Evolutionary conservation across 495 filamentous ascomycete species (phyloP).

Genomic region (Endocarpon pusillum): DNA sequence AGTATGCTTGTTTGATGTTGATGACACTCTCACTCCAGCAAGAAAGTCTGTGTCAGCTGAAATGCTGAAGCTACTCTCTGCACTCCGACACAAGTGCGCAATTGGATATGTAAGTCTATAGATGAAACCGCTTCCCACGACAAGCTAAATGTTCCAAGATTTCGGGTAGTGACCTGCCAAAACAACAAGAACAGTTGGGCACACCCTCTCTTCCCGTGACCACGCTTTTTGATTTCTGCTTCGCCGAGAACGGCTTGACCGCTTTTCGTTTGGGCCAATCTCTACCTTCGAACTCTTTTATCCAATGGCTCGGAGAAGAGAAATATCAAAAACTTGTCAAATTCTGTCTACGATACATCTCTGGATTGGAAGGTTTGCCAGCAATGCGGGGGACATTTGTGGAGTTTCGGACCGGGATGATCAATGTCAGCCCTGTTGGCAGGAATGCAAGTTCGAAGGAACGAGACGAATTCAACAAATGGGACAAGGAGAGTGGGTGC

Average conservation of each 20-base stretch:
- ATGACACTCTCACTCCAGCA: conserved; percentile 68
- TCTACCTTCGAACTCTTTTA: conserved; percentile 66
- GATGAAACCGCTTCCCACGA: too few species aligned
- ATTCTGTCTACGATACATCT: conserved; percentile 78
- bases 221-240: conserved; percentile 85
- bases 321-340: conserved; percentile 77
- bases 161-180: conserved; percentile 71
- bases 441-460: conserved; percentile 72
- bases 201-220: conserved; percentile 43
- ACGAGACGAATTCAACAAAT: conserved; percentile 59
- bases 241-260: conserved; percentile 85
- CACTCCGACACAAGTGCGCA: conserved; percentile 70
- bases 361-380: conserved; percentile 49
- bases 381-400: conserved; percentile 91
- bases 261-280: conserved; percentile 65
- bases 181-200: conserved; percentile 94
- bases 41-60: conserved; percentile 56
- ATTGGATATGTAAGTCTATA: conserved; percentile 65
- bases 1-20: conserved; percentile 85
- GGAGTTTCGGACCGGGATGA: conserved; percentile 93
- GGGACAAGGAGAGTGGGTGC: conserved; percentile 59
- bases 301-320: conserved; percentile 80
- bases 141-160: too few species aligned
- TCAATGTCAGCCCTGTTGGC: conserved; percentile 87
- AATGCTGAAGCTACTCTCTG: conserved; percentile 65